Evolutionary conservation across 2,329 filamentous ascomycete genomes (phyloP).

Genomic region (Ascochyta viciae-villosae): DNA sequence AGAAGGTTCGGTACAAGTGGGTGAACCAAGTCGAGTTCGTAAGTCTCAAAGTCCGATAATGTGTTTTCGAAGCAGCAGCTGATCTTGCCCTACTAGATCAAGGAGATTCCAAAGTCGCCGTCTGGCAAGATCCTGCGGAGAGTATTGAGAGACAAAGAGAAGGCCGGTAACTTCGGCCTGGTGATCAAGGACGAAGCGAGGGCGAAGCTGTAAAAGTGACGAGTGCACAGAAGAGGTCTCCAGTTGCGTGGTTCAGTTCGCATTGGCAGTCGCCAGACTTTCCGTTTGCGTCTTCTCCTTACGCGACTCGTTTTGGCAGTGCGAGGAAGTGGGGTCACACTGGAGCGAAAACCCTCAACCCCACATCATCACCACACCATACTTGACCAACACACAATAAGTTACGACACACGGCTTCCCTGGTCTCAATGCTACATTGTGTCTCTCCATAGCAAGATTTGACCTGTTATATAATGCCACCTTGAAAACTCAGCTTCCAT

Average conservation of each 20-base stretch:
- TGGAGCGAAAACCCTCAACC: background rate
- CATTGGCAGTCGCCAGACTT: background rate
- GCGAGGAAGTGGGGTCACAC: background rate
- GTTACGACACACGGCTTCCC: too few species aligned
- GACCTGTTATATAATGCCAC: background rate
- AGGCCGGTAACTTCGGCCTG: slow-evolving; percentile 28
- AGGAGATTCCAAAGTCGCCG: slow-evolving; percentile 54
- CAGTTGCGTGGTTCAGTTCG: background rate
- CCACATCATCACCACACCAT: background rate
- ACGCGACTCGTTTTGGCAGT: background rate
- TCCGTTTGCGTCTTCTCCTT: background rate
- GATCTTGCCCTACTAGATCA: background rate
- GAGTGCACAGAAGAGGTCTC: background rate
- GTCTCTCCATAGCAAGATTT: too few species aligned
- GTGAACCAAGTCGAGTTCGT: slow-evolving; percentile 55
- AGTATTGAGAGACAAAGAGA: slow-evolving; percentile 53
- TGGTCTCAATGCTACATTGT: too few species aligned
- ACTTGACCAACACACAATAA: too few species aligned
- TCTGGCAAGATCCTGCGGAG: slow-evolving; percentile 58
- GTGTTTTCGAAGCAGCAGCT: background rate
- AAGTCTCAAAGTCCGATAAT: background rate
- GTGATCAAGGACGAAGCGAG: slow-evolving; percentile 32
- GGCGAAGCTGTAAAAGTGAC: slow-evolving; percentile 50
- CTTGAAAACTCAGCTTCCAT: background rate
- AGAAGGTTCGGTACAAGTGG: slow-evolving; percentile 57